Evolutionary conservation across 805 yeast genomes (phyloP).

Genomic region (Zygosaccharomyces gambellarensis): DNA sequence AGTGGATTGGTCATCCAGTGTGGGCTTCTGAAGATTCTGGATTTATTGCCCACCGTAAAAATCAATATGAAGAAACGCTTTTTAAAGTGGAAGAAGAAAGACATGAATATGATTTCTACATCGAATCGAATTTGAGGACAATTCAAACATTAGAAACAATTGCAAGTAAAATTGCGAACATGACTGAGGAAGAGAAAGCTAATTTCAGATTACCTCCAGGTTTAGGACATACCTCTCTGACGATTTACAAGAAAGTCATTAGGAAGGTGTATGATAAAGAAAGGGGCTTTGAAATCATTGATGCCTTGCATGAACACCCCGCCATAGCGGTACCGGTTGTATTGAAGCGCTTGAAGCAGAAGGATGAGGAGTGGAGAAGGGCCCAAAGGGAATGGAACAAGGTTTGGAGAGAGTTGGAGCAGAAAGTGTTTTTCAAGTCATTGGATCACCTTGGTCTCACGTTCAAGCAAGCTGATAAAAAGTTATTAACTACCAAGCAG

Average conservation of each 20-base stretch:
- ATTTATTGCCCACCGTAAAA: slow-evolving; percentile 96
- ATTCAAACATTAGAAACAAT: slow-evolving; percentile 94
- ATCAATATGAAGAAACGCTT: slow-evolving; percentile 93
- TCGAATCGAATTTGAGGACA: slow-evolving; percentile 91
- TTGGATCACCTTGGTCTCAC: slow-evolving; percentile 93
- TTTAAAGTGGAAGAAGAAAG: slow-evolving; percentile 97
- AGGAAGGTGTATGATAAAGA: slow-evolving; percentile 91
- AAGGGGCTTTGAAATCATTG: slow-evolving; percentile 93
- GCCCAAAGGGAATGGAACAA: slow-evolving; percentile 98
- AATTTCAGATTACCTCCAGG: slow-evolving; percentile 87
- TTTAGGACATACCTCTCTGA: slow-evolving; percentile 82
- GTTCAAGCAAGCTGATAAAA: slow-evolving; percentile 94
- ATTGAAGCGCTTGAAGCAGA: slow-evolving; percentile 86
- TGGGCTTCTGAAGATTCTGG: slow-evolving; percentile 99
- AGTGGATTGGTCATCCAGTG: slow-evolving; percentile 99
- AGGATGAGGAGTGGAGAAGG: slow-evolving; percentile 98
- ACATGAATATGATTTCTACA: slow-evolving; percentile 92
- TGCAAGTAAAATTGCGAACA: slow-evolving; percentile 86
- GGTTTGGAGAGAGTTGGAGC: slow-evolving; percentile 98
- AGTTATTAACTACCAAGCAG: slow-evolving; percentile 82
- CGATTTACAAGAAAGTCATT: slow-evolving; percentile 90
- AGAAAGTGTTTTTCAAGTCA: slow-evolving; percentile 87
- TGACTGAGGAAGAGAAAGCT: slow-evolving; percentile 87
- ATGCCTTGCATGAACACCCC: slow-evolving; percentile 92
- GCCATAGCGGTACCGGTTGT: slow-evolving; percentile 93